Conservation (phyloP, 306 rosid genomes). For the Prunus persica region Prunus_persica_NCBIv2 NC_034010.1:28938501-28939000, state of each 20-base stretch:
- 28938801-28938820: slow-evolving; percentile 95
- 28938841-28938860: slow-evolving; percentile 34
- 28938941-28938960: neutral
- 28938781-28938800: slow-evolving; percentile 98
- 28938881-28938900: neutral
- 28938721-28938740: neutral
- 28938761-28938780: slow-evolving; percentile 3
- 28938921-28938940: neutral
- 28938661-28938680: neutral
- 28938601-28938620: neutral
- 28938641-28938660: neutral
- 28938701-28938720: neutral
- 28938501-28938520: slow-evolving; percentile 92
- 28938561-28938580: slow-evolving; percentile 90
- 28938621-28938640: neutral
- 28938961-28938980: neutral
- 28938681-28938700: neutral
- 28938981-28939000: neutral
- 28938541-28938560: slow-evolving; percentile 88
- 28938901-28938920: neutral
- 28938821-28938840: slow-evolving; percentile 99
- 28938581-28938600: slow-evolving; percentile 98
- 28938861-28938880: slow-evolving; percentile 4
- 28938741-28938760: no score
- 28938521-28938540: slow-evolving; percentile 98